These are phyloP conservation scores for Collybiopsis luxurians DNA, from an alignment of 768 basidiomycete genomes.

Conservation along the genomic window DNA sequence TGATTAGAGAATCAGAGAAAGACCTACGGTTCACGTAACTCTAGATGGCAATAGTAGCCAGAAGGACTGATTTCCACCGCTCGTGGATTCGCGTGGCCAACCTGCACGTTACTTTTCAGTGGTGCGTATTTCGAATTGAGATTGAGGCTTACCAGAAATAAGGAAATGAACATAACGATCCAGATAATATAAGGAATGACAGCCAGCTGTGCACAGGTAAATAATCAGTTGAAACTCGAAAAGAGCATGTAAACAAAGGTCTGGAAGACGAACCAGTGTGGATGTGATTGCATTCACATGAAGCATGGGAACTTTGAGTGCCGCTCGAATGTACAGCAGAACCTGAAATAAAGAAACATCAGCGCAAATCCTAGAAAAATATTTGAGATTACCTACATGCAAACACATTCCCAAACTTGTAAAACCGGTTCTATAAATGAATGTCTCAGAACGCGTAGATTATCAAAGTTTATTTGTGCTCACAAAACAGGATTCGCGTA, in stretches of 20 bases:
- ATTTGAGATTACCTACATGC: not conserved
- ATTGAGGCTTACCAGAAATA: not conserved
- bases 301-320: not conserved
- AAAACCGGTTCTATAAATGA: not conserved
- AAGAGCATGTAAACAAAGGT: not conserved
- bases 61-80: not conserved
- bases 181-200: not conserved
- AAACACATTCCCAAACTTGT: constrained; percentile 1
- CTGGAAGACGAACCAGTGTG: not conserved
- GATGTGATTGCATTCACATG: not conserved
- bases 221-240: not conserved
- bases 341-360: not conserved
- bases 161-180: not conserved
- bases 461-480: not conserved
- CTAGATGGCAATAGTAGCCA: not conserved
- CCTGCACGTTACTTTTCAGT: not conserved
- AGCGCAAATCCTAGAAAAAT: not conserved
- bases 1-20: not conserved
- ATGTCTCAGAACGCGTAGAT: not conserved
- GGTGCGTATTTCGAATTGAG: too few relatives aligned
- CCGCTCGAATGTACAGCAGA: not conserved
- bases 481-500: constrained; percentile 20
- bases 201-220: not conserved
- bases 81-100: not conserved
- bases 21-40: not conserved